phyloP scores from a whole-genome alignment of 2,329 filamentous ascomycete species.

The Ceratocystiopsis minuta region DNA sequence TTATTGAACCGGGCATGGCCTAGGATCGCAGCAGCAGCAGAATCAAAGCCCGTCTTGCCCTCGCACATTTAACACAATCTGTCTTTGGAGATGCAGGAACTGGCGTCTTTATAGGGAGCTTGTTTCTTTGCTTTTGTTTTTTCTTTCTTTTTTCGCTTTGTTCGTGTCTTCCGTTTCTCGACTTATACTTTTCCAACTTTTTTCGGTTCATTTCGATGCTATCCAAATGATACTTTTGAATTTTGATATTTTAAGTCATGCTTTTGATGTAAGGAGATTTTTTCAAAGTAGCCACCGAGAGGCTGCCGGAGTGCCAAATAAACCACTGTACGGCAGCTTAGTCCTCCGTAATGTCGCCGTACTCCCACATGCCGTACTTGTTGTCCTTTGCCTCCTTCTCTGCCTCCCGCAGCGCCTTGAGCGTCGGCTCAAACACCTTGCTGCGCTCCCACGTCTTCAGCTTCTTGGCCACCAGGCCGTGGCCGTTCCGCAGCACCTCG shows the following conservation, averaged over 20 bases:
- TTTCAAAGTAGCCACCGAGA: too few relatives aligned
- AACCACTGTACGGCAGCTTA: slow-evolving; percentile 20
- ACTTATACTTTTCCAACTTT: not conserved
- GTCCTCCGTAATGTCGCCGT: slow-evolving; percentile 88
- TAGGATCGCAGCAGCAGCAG: too few relatives aligned
- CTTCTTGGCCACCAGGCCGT: slow-evolving; percentile 84
- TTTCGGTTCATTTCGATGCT: not conserved
- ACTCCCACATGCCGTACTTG: slow-evolving; percentile 90
- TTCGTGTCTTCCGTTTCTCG: too few relatives aligned
- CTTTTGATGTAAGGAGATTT: too few relatives aligned
- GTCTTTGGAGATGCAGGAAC: too few relatives aligned
- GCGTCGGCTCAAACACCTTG: slow-evolving; percentile 47
- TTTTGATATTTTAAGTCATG: not conserved
- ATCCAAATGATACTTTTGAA: not conserved
- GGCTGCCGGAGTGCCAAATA: too few relatives aligned
- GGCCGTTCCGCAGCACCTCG: slow-evolving; percentile 64
- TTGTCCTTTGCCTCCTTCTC: slow-evolving; percentile 65
- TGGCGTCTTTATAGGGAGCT: too few relatives aligned
- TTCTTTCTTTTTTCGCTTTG: not conserved
- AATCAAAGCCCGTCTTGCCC: too few relatives aligned
- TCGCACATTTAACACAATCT: too few relatives aligned
- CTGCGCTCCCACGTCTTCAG: slow-evolving; percentile 77
- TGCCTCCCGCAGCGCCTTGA: slow-evolving; percentile 53
- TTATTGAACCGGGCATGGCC: too few relatives aligned
- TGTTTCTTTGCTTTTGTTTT: too few relatives aligned